Base-by-base conservation (phyloP, 2,329 filamentous ascomycete genomes). In the Myriosclerotinia scirpicola region DNA sequence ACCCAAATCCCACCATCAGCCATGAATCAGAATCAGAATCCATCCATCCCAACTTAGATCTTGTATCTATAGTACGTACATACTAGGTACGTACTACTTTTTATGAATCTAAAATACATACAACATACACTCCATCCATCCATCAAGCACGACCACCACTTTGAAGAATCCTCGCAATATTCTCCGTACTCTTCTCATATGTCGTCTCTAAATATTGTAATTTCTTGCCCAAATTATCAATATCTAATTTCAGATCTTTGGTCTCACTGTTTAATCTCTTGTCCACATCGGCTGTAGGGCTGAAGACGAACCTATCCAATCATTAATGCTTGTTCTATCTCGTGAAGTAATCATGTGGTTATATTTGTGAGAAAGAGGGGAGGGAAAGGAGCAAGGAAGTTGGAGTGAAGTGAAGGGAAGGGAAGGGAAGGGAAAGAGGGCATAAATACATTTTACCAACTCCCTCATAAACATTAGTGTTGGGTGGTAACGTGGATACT, bases 171-270 rank as follows among this genome's bases (percentile, higher is more conserved):
- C 93, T 90, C 77, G 97, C 90, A 72, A 98, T 90, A 76, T 97
- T 92, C 72, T 93, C 88, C 73, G 90, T 88, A 79, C 93, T 97
- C 76, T 98, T 99, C 81, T 96, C 93, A 77, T 92, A 90, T 60
- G 95, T 98, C 67, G 92, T 96, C 81, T 98, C 94, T 54, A 98
- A 83, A 76, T 97, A 98, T 73, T 94, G 87, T 74, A 97, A 82
- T 78, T 92, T 93, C 84, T 98, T 96, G 72, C 91, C 88, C 70
- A 98, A 80, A 70, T 89, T 90, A 52, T 90, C 84, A 69, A 97
- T 87, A 73, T 97, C 94, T 38, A 85, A 83, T 73, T 93, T 90
- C 69, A 94, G 80, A 63, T 89, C 87, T 74, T 89, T 86, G 67
- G 88, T 88, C 79, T 97, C 93, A 54, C 83, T 81, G 48, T 88